Evolutionary conservation across 805 yeast genomes (phyloP).

Genomic region (Starmera quercuum): DNA sequence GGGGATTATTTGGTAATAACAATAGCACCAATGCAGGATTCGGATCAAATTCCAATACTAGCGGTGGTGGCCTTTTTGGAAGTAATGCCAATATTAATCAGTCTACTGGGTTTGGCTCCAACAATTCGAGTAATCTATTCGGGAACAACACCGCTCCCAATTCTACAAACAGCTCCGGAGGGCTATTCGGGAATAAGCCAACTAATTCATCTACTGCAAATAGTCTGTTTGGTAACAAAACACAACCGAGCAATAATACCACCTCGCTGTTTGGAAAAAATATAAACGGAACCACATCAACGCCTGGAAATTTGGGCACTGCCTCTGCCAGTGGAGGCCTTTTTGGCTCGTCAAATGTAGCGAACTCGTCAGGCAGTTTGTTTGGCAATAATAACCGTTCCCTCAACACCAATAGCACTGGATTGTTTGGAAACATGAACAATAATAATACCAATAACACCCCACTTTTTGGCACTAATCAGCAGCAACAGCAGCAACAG

Average conservation of each 20-base stretch:
- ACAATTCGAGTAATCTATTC: no score
- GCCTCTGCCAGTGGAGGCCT: slow-evolving; percentile 1
- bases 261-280: no score
- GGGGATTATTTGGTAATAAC: slow-evolving; percentile 19
- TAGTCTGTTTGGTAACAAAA: no score
- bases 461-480: no score
- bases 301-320: slow-evolving; percentile 17
- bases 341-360: no score
- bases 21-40: slow-evolving; percentile 5
- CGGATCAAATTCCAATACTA: no score
- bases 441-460: no score
- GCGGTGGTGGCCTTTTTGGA: slow-evolving; percentile 23
- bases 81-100: slow-evolving; percentile 1
- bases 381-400: slow-evolving; percentile 10
- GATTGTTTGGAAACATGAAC: slow-evolving; percentile 16
- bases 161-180: no score
- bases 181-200: no score
- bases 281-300: slow-evolving; percentile 7
- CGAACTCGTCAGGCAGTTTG: slow-evolving; percentile 9
- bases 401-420: slow-evolving; percentile 7
- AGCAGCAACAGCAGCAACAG: slow-evolving; percentile 29
- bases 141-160: no score
- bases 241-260: no score
- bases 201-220: no score
- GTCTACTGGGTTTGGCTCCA: neutral